These are phyloP conservation scores for Taphrina communis DNA, from an alignment of 1,139 yeast species.

Conservation along the genomic window DNA sequence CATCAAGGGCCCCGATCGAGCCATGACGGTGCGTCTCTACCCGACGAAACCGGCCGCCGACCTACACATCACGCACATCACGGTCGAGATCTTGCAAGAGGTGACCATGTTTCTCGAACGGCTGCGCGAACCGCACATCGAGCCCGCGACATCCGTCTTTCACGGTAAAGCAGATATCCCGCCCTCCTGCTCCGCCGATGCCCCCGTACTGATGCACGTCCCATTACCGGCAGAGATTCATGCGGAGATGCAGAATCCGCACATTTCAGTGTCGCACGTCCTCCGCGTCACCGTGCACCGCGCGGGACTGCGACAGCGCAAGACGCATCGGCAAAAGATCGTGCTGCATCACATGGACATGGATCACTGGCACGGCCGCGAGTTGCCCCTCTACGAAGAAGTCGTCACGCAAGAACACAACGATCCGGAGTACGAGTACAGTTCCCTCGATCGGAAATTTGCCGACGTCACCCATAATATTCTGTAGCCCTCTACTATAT, in stretches of 20 bases:
- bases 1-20: conserved; percentile 27
- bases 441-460: conserved; percentile 14
- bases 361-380: conserved; percentile 16
- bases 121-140: conserved; percentile 20
- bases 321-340: conserved; percentile 2
- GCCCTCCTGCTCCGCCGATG: neutral
- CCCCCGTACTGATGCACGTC: neutral
- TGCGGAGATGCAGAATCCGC: conserved; percentile 25
- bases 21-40: neutral
- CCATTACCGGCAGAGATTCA: conserved; percentile 25
- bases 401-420: conserved; percentile 16
- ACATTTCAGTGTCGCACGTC: conserved; percentile 7
- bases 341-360: conserved; percentile 23
- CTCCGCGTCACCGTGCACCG: conserved; percentile 24
- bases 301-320: conserved; percentile 5
- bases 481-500: neutral
- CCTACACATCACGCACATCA: conserved; percentile 17
- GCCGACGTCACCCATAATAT: conserved; percentile 20
- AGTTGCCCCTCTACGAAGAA: conserved; percentile 17
- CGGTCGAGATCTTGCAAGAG: conserved; percentile 12
- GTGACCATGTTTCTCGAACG: conserved; percentile 15
- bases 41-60: conserved; percentile 7
- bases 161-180: neutral
- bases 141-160: conserved; percentile 7
- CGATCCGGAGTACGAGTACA: conserved; percentile 25